Evolutionary conservation across 208 protist genomes (phyloP), one percentile per base, ranked within the genome.

Genomic region (Trypanosoma lewisi): DNA sequence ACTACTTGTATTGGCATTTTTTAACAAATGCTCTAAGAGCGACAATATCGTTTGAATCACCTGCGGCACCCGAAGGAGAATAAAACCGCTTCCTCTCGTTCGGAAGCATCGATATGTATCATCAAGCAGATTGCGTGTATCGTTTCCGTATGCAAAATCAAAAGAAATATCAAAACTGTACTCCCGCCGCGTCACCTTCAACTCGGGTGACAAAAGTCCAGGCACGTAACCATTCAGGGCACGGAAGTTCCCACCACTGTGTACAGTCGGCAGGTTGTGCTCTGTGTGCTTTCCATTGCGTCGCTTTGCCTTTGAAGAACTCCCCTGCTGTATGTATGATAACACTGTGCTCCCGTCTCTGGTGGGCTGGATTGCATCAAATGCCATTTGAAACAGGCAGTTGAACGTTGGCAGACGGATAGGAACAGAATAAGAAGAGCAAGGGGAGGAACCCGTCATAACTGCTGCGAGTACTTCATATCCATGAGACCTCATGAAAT

Each of bases 381-480:
- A 88, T 34, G 82, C 78, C 75, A 95, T 82, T 48, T 91, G 78
- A 55, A 93, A 88, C 36, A 95, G 76, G 51, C 83, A 89, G 55
- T 92, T 77, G 23, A 93, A 78, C 0, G 85, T 95, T 54, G 77
- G 67, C 5, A 93, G 63, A 27, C 78, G 68, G 31, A 92, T 65
- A 6, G 80, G 85, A 30, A 95, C 78, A 4, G 44, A 30, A 33
- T 68, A 67, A 14, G 65, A 19, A 2, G 37, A 30, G 25, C 69
- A 67, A 14, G 65, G 7, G 4, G 37, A 34, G 19, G 69, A 44
- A 54, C 76, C 71, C 14, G 79, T 86, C 58, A 95, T 85, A 5
- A 85, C 75, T 21, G 60, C 59, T 8, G 73, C 50, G 45, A 91
- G 75, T n/a, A 95, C 57, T 11, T 79, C 83, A 63, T 84, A 93